Evolutionary conservation across 108 stramenopile genomes (phyloP).

Genomic region (Cyclotella atomus): DNA sequence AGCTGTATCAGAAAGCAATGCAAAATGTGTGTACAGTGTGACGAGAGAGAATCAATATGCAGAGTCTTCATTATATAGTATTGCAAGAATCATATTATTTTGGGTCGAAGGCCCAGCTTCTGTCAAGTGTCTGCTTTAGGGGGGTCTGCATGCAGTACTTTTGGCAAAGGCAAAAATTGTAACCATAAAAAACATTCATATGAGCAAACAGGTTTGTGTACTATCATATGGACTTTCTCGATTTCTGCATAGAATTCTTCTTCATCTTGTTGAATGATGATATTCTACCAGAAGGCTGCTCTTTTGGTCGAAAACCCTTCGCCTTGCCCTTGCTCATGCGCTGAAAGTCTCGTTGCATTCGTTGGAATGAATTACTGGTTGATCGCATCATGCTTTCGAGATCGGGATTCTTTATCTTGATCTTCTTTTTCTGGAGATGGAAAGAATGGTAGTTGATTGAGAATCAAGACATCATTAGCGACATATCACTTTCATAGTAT

Average conservation of each 20-base stretch:
- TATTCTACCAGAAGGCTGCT: constrained; percentile 13
- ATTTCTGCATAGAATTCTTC: constrained; percentile 21
- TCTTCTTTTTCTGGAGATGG: constrained; percentile 35
- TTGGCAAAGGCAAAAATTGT: constrained; percentile 1
- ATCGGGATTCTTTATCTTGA: constrained; percentile 32
- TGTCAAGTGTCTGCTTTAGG: not conserved
- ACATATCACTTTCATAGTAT: not conserved
- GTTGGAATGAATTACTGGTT: constrained; percentile 64
- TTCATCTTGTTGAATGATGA: constrained; percentile 28
- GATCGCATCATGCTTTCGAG: constrained; percentile 14
- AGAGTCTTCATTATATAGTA: too few relatives aligned
- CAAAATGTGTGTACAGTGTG: too few relatives aligned
- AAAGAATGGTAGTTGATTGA: too few relatives aligned
- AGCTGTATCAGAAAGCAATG: too few relatives aligned
- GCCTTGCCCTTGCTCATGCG: constrained; percentile 56
- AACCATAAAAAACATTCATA: constrained; percentile 14
- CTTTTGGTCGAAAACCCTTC: constrained; percentile 39
- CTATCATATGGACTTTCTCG: not conserved
- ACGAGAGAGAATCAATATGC: too few relatives aligned
- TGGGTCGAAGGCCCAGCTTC: not conserved
- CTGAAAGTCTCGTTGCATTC: constrained; percentile 62
- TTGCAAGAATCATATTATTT: not conserved
- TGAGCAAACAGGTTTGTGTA: not conserved
- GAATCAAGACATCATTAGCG: too few relatives aligned
- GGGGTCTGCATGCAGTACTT: not conserved